These are phyloP conservation scores for Talaromyces liani DNA, from an alignment of 495 filamentous ascomycete genomes.

Conservation along the genomic window DNA sequence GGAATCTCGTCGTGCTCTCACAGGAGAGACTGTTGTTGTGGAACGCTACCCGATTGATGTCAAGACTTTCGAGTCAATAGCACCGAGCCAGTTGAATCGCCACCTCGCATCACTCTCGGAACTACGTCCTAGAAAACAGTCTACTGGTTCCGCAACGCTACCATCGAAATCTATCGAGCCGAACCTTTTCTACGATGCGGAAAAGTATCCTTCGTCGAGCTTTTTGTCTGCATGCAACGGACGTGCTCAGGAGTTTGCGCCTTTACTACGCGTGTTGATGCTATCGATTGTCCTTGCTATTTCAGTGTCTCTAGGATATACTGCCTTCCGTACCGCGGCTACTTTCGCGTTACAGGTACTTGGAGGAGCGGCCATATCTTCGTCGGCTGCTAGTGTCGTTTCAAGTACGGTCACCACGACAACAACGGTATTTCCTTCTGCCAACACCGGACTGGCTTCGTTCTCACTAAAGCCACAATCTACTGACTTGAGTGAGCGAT, in stretches of 20 bases:
- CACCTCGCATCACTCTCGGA: constrained; percentile 63
- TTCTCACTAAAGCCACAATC: constrained; percentile 14
- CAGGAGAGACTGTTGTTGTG: constrained; percentile 42
- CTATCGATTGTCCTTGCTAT: constrained; percentile 33
- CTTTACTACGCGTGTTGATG: constrained; percentile 31
- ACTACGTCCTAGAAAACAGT: constrained; percentile 27
- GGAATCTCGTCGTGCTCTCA: constrained; percentile 49
- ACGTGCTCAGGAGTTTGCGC: constrained; percentile 28
- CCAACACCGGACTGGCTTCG: constrained; percentile 19
- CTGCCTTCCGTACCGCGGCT: constrained; percentile 18
- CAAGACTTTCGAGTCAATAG: constrained; percentile 64
- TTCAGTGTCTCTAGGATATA: constrained; percentile 29
- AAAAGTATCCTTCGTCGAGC: constrained; percentile 25
- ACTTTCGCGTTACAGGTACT: constrained; percentile 21
- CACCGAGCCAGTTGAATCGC: constrained; percentile 65
- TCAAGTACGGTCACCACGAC: constrained; percentile 13
- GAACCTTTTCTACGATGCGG: constrained; percentile 15
- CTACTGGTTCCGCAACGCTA: constrained; percentile 17
- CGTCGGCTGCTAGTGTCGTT: constrained; percentile 12
- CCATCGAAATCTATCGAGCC: constrained; percentile 7
- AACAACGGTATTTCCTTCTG: constrained; percentile 8
- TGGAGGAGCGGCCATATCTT: constrained; percentile 19
- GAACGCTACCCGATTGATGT: constrained; percentile 64
- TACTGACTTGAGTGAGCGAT: constrained; percentile 15
- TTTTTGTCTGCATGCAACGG: constrained; percentile 20